Base-by-base conservation (phyloP, 2,329 filamentous ascomycete species). In the Aureobasidium sp. region DNA sequence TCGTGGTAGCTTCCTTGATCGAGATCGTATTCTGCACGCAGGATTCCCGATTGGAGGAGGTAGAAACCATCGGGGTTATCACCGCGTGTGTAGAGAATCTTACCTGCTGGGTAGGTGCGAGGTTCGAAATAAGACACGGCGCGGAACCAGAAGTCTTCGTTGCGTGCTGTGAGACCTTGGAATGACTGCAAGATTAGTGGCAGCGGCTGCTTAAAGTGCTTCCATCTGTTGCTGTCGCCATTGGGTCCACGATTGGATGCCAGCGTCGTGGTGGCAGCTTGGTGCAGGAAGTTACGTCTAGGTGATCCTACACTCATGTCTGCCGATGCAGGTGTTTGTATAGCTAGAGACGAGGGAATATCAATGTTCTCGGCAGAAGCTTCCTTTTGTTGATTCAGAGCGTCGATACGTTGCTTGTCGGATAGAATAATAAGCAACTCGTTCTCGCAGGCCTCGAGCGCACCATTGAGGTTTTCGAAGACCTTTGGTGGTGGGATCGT, bases 131-230 rank as follows among this genome's bases (percentile, higher is more conserved):
- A 98, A 0, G 87, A 83, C 6, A 89, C 88, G 0, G 90, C 91
- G 1, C 89, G 89, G 78, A 95, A 95, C 96, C 96, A 99, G 76
- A 98, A 98, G 78, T 98, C 95, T 77, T 97, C 94, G 74, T 95
- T 96, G 77, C 93, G 90, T 61, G 89, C 84, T 60, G 93, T 97
- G 16, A 98, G 83, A 51, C 94, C 93, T 75, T 96, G 92, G 81
- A 99, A 98, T n/a, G 96, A 93, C 76, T 98, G 95, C 29, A 99
- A 86, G 78, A 99, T 93, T 54, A 99, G 88, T 1, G 93, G 92
- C 10, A 98, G 87, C 0, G 96, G 96, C 75, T 98, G 94, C 70
- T 93, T 93, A 77, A 98, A 97, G 71, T 90, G 89, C 73, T 92
- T 90, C 92, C 95, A 98, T 74, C 90, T 92, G 23, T 50, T 61